Conservation (phyloP, 148 eudicot genomes). For the Gaultheria prostrata region DNA sequence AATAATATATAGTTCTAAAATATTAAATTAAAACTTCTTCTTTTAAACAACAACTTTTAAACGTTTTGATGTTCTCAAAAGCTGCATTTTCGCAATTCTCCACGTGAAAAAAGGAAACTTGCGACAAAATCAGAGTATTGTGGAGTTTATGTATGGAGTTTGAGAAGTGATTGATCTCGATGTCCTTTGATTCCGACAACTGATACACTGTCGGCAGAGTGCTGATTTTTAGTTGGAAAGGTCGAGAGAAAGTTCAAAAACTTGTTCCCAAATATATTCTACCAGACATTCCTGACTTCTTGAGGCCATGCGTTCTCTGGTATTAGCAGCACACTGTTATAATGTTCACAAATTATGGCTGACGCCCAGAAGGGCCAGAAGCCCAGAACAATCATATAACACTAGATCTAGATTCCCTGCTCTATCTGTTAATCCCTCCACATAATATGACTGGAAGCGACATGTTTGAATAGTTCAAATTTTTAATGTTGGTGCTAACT, state of each 20-base stretch:
- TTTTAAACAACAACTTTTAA: too few relatives aligned
- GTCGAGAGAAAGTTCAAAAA: neutral
- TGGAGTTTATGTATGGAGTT: neutral
- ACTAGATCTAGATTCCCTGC: neutral
- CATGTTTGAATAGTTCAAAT: neutral
- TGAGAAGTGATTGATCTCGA: neutral
- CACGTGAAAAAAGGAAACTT: neutral
- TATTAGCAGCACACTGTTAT: neutral
- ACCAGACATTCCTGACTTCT: neutral
- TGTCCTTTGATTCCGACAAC: neutral
- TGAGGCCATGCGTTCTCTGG: neutral
- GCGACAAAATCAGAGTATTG: neutral
- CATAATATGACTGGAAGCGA: neutral
- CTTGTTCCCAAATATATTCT: neutral
- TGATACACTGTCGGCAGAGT: neutral
- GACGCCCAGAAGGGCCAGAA: neutral
- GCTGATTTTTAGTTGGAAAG: neutral
- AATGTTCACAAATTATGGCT: neutral
- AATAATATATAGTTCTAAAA: too few relatives aligned
- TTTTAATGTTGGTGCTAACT: neutral
- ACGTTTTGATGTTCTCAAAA: neutral
- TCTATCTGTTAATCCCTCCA: neutral
- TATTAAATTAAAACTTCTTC: too few relatives aligned
- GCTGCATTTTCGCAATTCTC: conserved; percentile 1
- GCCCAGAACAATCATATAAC: neutral